phyloP scores from a whole-genome alignment of 2,329 filamentous ascomycete species.

The Hirsutella thompsonii region DNA sequence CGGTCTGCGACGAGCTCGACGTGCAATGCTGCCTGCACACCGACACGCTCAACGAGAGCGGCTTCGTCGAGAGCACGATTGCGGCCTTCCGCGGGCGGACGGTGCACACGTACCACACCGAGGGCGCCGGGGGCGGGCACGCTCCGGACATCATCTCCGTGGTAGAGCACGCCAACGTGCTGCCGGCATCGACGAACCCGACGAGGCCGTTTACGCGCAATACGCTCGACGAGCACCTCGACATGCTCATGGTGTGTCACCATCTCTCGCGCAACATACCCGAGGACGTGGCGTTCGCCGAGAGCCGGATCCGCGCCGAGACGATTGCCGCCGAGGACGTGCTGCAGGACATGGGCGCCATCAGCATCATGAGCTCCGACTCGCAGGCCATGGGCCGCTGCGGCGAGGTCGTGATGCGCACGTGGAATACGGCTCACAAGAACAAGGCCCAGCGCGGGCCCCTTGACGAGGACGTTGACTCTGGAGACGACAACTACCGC shows the following conservation, averaged over 20 bases:
- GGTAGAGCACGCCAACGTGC: conserved; percentile 76
- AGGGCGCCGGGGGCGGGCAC: conserved; percentile 88
- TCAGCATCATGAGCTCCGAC: conserved; percentile 95
- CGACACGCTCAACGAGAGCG: conserved; percentile 90
- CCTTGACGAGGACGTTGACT: conserved; percentile 65
- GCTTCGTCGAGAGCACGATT: conserved; percentile 90
- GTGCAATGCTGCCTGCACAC: conserved; percentile 92
- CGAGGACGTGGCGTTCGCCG: conserved; percentile 91
- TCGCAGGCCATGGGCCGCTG: conserved; percentile 95
- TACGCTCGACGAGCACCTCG: conserved; percentile 89
- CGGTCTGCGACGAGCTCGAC: conserved; percentile 80
- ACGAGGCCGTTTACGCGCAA: conserved; percentile 84
- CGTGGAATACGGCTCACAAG: conserved; percentile 96
- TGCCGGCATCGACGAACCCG: conserved; percentile 85
- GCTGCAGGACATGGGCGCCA: conserved; percentile 85
- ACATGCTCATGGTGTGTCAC: conserved; percentile 98
- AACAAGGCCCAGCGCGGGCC: conserved; percentile 77
- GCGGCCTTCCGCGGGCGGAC: conserved; percentile 74
- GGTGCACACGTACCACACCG: conserved; percentile 95
- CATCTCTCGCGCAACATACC: conserved; percentile 86
- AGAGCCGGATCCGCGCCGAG: conserved; percentile 86
- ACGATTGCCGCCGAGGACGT: conserved; percentile 96
- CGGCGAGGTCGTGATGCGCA: conserved; percentile 83
- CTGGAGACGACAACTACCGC: conserved; percentile 76
- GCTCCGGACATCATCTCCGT: conserved; percentile 93